Base-by-base conservation (phyloP, 2,329 filamentous ascomycete genomes). In the Colletotrichum noveboracense region DNA sequence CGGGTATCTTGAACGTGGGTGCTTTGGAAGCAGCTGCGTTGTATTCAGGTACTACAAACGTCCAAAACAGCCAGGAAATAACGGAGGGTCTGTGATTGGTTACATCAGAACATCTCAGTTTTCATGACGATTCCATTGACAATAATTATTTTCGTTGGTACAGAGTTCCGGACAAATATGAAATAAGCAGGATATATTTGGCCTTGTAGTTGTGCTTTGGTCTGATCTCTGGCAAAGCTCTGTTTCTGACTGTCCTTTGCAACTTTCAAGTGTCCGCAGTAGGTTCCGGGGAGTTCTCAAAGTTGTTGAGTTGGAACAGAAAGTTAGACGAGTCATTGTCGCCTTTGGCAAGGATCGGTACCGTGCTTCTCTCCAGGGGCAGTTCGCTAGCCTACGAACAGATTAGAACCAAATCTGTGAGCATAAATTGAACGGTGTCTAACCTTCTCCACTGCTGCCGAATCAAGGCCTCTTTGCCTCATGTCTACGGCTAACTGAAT, bases 401-500 rank as follows among this genome's bases (percentile, higher is more conserved):
- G n/a, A 36, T 36, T 21, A 36, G 12, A 34, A 62, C 1, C 7
- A 21, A 28, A 34, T 58, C n/a, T 58, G 0, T 26, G 55, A 14
- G 30, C 5, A 28, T 1, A 0, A 0, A 62, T 26, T 16, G 3
- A 36, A 16, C 0, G 7, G 7, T 7, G n/a, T 21, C 61, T 28
- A 34, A 80, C 80, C 75, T 80, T 82, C 1, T 78, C 70, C n/a
- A 82, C 70, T 0, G 80, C 80, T 2, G 66, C 69, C 1, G 80
- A 69, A 48, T 82, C 79, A 26, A 81, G 73, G 0, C 80, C 81
- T 1, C 77, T 79, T 80, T 91, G 90, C 34, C 72, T 74, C 10
- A 95, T 86, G 78, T 94, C 93, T 24, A 93, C 88, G 75, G 94
- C 92, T 24, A 95, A 85, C 80, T 95, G 93, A 4, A 93, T 89